Evolutionary conservation across 2,329 filamentous ascomycete species (phyloP).

Genomic region (Aspergillus sp.): DNA sequence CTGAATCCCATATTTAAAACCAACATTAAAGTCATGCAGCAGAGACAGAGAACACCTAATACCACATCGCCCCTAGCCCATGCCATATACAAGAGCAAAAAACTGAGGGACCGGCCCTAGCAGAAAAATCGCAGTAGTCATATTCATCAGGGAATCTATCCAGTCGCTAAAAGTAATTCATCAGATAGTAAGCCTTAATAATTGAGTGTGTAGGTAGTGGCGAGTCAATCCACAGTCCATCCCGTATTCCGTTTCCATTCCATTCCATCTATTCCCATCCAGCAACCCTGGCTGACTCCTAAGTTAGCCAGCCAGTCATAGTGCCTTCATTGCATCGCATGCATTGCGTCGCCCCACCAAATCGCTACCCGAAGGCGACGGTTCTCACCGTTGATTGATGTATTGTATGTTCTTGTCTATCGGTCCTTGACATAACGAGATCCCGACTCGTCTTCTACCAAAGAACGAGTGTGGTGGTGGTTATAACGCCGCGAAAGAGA

Average conservation of each 20-base stretch:
- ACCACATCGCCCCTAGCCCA: not conserved
- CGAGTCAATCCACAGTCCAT: not conserved
- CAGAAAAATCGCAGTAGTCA: slow-evolving; percentile 11
- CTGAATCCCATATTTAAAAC: not conserved
- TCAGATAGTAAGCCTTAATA: slow-evolving; percentile 22
- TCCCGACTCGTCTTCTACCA: not conserved
- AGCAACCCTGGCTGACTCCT: no score
- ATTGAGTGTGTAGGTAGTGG: slow-evolving; percentile 13
- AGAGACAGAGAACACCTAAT: not conserved
- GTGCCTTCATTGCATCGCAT: not conserved
- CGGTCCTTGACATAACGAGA: not conserved
- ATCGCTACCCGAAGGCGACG: not conserved
- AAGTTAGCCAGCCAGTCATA: no score
- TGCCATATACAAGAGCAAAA: not conserved
- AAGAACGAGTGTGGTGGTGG: not conserved
- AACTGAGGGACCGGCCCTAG: no score
- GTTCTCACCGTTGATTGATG: not conserved
- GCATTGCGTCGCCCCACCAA: not conserved
- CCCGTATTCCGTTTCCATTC: not conserved
- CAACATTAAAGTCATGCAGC: not conserved
- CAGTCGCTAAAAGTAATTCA: slow-evolving; percentile 36
- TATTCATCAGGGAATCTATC: slow-evolving; percentile 30
- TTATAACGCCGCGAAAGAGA: not conserved
- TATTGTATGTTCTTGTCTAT: not conserved
- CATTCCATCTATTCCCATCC: not conserved